Base-by-base conservation (phyloP, 148 eudicot genomes). In the Nyssa sinensis region DNA sequence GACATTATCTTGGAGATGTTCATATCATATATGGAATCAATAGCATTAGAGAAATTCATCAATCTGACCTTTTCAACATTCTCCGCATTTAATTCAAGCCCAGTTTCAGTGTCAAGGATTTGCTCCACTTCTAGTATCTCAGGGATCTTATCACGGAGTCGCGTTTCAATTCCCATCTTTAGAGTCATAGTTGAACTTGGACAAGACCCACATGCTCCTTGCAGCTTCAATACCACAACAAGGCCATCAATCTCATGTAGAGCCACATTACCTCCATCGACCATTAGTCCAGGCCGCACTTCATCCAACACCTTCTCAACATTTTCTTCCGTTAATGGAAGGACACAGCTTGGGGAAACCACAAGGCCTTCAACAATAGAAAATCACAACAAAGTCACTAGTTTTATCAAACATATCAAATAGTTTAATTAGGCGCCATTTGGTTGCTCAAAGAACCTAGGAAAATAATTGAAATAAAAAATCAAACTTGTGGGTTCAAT, bases 141-240 rank as follows among this genome's bases (percentile, higher is more conserved):
- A 24, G 97, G 98, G 72, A 94, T 94, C 79, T 94, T 94, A 69
- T 94, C 98, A 0, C 91, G 86, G 11, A 94, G 89, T 7, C 91
- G 88, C 64, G 80, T 59, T 80, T 94, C 98, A 30, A 92, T 94
- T 62, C 98, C 98, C 91, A 85, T 88, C 76, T 79, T 94, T 10
- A 94, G 73, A 10, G 98, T 94, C 98, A 92, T 94, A 19, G 98
- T 77, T 68, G 98, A 94, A 83, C 98, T 94, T 2, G 98, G 98
- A 84, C 98, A 94, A 23, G 98, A 94, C 16, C 97, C 98, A 74
- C 98, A 94, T 14, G 98, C 98, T 44, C 98, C 98, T 76, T 94
- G 92, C 25, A 94, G 88, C 82, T 94, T 94, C 61, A 94, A 75
- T 68, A 91, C 88, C 31, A 94, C 98, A 8, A 88, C 88, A 33